Base-by-base conservation (phyloP, 768 basidiomycete species). In the Auricularia auricula-judae region DNA sequence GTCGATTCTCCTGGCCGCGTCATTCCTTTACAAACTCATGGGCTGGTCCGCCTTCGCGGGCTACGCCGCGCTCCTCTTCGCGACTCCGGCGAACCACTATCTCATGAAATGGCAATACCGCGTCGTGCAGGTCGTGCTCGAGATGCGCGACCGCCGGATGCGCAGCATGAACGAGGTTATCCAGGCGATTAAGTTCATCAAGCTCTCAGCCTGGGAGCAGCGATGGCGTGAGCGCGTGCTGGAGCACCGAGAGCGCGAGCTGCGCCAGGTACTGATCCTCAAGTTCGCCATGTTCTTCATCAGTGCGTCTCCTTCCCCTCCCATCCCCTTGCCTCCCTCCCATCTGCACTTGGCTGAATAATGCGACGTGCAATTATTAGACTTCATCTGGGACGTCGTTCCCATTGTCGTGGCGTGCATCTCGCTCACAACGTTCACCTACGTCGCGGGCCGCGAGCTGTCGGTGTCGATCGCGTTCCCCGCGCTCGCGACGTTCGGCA, bases 61-160 rank as follows among this genome's bases (percentile, higher is more conserved):
- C 34, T 59, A 59, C 23, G 34, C 56, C 5, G 34, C 34, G 16
- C 34, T 59, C 23, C 21, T 59, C 56, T 10, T 59, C 34, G 56
- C 56, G 5, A 59, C 34, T 5, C 56, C 56, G 8, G 56, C 56
- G 23, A 59, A 59, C 56, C 23, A 29, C 56, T 35, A n/a, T 10
- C 56, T 59, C 56, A 59, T 59, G 56, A 59, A 59, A 29, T 29
- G 21, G 56, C 56, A 59, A 29, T 59, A 33, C 56, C 14, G 11
- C 34, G 56, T 59, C 10, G 23, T 59, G 23, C 8, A 51, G 18
- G 29, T 29, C 29, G 23, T 35, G 23, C 18, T 54, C n/a, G 56
- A 59, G 56, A 59, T 59, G 56, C 56, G 56, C 34, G 56, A 59
- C 56, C 56, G 56, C 23, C 56, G 56, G 23, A 59, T 59, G 56